Evolutionary conservation across 2,329 filamentous ascomycete species (phyloP).

Genomic region (Nectriaceae sp.): DNA sequence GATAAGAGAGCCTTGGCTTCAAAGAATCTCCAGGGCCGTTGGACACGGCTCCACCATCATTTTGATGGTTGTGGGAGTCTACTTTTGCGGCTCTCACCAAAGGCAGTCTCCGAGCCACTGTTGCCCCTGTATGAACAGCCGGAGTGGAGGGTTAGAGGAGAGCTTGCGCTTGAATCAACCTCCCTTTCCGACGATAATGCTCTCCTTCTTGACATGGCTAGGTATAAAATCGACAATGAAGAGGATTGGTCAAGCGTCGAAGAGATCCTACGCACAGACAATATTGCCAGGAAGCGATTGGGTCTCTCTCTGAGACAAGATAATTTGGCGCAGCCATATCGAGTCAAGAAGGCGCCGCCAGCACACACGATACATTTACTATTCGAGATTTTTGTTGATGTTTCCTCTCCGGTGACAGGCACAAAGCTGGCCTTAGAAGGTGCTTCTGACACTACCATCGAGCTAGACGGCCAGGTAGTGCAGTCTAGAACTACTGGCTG

Average conservation of each 20-base stretch:
- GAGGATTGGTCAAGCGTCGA: not conserved
- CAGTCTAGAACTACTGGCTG: not conserved
- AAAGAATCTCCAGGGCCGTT: not conserved
- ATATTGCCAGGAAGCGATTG: not conserved
- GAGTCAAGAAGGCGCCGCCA: not conserved
- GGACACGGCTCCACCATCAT: not conserved
- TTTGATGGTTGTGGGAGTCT: not conserved
- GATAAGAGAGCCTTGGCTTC: not conserved
- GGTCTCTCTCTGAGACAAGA: not conserved
- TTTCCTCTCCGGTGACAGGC: not conserved
- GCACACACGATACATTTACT: not conserved
- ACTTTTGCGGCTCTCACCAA: not conserved
- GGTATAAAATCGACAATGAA: not conserved
- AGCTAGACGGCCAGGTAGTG: not conserved
- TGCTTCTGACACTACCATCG: not conserved
- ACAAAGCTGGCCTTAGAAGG: not conserved
- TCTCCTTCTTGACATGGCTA: not conserved
- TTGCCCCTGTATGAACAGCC: not conserved
- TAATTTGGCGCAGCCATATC: not conserved
- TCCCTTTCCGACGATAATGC: not conserved
- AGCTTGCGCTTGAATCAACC: not conserved
- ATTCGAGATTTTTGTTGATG: not conserved
- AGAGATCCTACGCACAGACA: not conserved
- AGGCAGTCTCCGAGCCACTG: not conserved
- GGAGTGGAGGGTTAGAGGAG: not conserved